Evolutionary conservation across 768 basidiomycete species (phyloP), one percentile per base, ranked within the genome.

Genomic region (Hemileccinum impolitum): DNA sequence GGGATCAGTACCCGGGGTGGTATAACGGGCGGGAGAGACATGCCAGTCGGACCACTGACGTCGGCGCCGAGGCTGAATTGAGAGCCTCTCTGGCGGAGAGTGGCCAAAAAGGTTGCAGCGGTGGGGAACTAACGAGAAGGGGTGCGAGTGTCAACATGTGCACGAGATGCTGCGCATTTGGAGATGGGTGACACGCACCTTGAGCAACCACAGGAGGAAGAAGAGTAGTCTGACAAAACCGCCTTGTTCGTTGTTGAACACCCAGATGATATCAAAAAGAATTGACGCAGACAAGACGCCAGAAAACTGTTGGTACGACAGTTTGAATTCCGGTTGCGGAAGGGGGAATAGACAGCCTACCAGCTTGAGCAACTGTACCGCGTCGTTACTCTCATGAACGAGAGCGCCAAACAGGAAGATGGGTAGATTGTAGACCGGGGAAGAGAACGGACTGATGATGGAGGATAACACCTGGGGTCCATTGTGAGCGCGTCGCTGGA

Each of bases 351-450:
- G 5, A 15, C 1, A 2, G n/a, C 48, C 3, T 57, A 88, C 90
- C 41, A 74, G 72, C 59, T 82, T 83, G 58, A 88, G 64, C 5
- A 87, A 83, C 53, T 84, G 80, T 6, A 73, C 56, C 0, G 80
- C 80, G 42, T 90, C 88, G 9, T 72, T 69, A 48, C 75, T 80
- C 59, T 92, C 90, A 58, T 87, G 83, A 0, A 77, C 82, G 64
- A 89, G 84, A 2, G 72, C 69, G 1, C 90, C 90, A 53, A 90
- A 91, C 21, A 93, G 74, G 54, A 90, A 85, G 45, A 93, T 73
- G n/a, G 90, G 82, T 18, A 93, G 72, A 62, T 93, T 93, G 66
- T 93, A 93, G 2, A 74, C 62, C 2, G 89, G 86, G 1, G 80
- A 69, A 0, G 71, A 55, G 61, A 81, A 86, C 5, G 83, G 73